Evolutionary conservation across 495 filamentous ascomycete genomes (phyloP).

Genomic region (Penicillium ucsense): DNA sequence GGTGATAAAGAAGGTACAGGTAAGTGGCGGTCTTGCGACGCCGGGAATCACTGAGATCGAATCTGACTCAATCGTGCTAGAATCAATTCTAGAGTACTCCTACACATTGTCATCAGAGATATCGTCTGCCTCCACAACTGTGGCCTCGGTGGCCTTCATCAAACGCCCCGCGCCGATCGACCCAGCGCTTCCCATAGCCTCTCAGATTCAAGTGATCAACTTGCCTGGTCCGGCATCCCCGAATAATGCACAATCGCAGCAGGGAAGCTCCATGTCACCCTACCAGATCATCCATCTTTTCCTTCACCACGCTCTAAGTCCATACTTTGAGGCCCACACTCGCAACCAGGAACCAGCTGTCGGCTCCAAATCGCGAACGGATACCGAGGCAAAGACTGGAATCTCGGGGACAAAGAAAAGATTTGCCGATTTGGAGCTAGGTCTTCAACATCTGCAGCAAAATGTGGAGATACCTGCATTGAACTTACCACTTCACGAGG

Average conservation of each 20-base stretch:
- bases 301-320: conserved; percentile 77
- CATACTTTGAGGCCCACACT: conserved; percentile 92
- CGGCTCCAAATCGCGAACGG: conserved; percentile 57
- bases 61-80: conserved; percentile 9
- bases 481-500: conserved; percentile 71
- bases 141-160: conserved; percentile 76
- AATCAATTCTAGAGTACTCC: conserved; percentile 40
- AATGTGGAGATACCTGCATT: conserved; percentile 96
- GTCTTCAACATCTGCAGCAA: conserved; percentile 82
- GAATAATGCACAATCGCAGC: conserved; percentile 51
- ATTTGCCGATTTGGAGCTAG: conserved; percentile 85
- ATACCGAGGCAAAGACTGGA: conserved; percentile 83
- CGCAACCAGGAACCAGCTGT: conserved; percentile 64
- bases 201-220: conserved; percentile 86
- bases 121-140: conserved; percentile 64
- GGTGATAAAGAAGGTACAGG: conserved; percentile 37
- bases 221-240: conserved; percentile 68
- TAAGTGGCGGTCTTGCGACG: conserved; percentile 7
- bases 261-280: conserved; percentile 65
- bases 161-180: conserved; percentile 86
- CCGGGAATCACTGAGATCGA: too few relatives aligned
- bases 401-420: conserved; percentile 96
- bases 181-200: conserved; percentile 61
- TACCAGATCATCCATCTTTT: conserved; percentile 84
- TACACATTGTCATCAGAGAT: conserved; percentile 78